Evolutionary conservation across 441 rosid genomes (phyloP).

Genomic region (Erodium chrysanthum): DNA sequence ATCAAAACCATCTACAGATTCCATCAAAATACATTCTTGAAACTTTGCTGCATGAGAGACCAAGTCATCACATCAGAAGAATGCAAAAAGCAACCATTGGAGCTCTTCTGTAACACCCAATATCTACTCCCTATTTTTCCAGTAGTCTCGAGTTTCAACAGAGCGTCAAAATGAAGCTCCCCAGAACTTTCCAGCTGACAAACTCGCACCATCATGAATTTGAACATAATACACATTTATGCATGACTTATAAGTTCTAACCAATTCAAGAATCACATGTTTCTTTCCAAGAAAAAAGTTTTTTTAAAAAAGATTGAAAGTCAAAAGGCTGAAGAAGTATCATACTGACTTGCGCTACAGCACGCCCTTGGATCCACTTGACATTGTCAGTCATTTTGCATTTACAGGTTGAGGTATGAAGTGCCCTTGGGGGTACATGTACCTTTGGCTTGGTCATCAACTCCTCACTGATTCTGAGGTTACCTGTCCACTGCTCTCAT

Average conservation of each 20-base stretch:
- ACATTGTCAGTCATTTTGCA: too few species aligned
- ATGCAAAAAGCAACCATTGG: neutral
- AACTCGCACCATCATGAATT: slow-evolving; percentile 18
- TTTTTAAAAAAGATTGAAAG: neutral
- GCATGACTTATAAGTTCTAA: slow-evolving; percentile 10
- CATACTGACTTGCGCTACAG: neutral
- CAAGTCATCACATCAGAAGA: neutral
- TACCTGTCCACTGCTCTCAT: slow-evolving; percentile 35
- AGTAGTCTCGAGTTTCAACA: neutral
- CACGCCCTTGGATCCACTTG: too few species aligned
- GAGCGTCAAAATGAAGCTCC: neutral
- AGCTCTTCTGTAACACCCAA: neutral
- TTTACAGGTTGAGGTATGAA: too few species aligned
- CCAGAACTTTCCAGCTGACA: too few species aligned
- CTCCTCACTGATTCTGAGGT: slow-evolving; percentile 65
- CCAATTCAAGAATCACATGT: slow-evolving; percentile 9
- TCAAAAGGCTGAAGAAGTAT: slow-evolving; percentile 5
- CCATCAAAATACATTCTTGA: neutral
- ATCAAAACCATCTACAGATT: neutral
- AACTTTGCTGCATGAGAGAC: neutral
- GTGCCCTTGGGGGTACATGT: too few species aligned
- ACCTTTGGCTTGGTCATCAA: slow-evolving; percentile 17
- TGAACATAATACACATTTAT: slow-evolving; percentile 35
- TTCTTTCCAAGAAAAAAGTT: neutral
- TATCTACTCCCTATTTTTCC: too few species aligned